Conservation (phyloP, 2,329 filamentous ascomycete species). For the Calonectria leucothoes region DNA sequence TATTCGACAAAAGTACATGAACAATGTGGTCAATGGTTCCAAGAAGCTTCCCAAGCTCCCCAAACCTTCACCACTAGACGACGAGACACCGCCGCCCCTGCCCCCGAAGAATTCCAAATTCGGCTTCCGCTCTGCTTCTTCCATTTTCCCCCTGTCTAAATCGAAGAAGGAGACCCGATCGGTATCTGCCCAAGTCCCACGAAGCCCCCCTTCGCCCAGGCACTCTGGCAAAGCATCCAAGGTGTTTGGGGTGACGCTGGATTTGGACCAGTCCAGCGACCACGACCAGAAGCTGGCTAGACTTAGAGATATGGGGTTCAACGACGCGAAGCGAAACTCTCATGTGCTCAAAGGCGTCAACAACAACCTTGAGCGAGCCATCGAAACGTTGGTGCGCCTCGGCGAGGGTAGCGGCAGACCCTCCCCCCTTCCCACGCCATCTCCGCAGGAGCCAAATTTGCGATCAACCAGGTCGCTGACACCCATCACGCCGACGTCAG, state of each 20-base stretch:
- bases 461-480: slow-evolving; percentile 66
- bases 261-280: slow-evolving; percentile 64
- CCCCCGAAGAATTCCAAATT: slow-evolving; percentile 74
- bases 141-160: slow-evolving; percentile 73
- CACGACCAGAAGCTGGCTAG: slow-evolving; percentile 81
- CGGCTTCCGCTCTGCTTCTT: slow-evolving; percentile 70
- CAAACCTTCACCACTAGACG: slow-evolving; percentile 57
- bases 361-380: slow-evolving; percentile 86
- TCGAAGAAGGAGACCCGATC: slow-evolving; percentile 65
- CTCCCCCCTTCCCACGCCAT: slow-evolving; percentile 45
- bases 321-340: slow-evolving; percentile 83
- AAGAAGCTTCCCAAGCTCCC: slow-evolving; percentile 48
- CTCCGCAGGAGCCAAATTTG: slow-evolving; percentile 59
- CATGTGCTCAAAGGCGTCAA: slow-evolving; percentile 84
- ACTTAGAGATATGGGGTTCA: slow-evolving; percentile 92
- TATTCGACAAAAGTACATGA: slow-evolving; percentile 93
- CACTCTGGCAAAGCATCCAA: slow-evolving; percentile 73
- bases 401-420: slow-evolving; percentile 73
- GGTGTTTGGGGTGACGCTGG: slow-evolving; percentile 77
- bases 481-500: slow-evolving; percentile 57
- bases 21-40: slow-evolving; percentile 54
- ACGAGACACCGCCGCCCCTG: slow-evolving; percentile 68
- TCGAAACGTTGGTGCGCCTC: slow-evolving; percentile 85
- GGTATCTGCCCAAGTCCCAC: slow-evolving; percentile 39
- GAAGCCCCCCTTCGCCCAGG: slow-evolving; percentile 51